phyloP scores from a whole-genome alignment of 192 early-diverging fungal genomes.

The Coemansia sp. region DNA sequence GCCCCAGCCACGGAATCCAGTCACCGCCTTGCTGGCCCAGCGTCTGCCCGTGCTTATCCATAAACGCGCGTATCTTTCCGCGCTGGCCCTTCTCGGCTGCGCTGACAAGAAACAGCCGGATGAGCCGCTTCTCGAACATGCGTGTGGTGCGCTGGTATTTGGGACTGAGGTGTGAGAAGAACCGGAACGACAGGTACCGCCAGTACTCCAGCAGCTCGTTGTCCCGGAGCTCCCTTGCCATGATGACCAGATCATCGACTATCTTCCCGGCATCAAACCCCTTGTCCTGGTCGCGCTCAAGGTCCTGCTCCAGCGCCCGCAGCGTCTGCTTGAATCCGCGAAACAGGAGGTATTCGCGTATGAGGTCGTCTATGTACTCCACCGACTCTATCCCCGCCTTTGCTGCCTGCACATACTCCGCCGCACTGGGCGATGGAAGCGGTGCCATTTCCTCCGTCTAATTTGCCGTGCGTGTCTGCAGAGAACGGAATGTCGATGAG shows the following conservation, averaged over 20 bases:
- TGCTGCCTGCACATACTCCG: slow-evolving; percentile 45
- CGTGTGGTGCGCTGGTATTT: slow-evolving; percentile 53
- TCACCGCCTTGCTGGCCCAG: slow-evolving; percentile 53
- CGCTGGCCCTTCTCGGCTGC: slow-evolving; percentile 26
- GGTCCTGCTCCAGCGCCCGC: slow-evolving; percentile 38
- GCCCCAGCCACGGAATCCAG: slow-evolving; percentile 55
- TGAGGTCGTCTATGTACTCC: slow-evolving; percentile 49
- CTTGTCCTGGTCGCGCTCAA: slow-evolving; percentile 43
- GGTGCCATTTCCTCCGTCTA: slow-evolving; percentile 11
- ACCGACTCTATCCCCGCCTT: slow-evolving; percentile 52
- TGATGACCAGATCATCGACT: slow-evolving; percentile 38
- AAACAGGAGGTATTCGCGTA: slow-evolving; percentile 53
- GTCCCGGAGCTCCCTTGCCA: slow-evolving; percentile 31
- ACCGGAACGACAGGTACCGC: slow-evolving; percentile 47
- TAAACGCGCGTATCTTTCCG: slow-evolving; percentile 27
- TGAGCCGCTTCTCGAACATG: slow-evolving; percentile 55
- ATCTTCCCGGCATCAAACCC: slow-evolving; percentile 44
- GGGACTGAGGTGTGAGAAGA: slow-evolving; percentile 54
- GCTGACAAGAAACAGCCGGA: slow-evolving; percentile 50
- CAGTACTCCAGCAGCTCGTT: slow-evolving; percentile 44
- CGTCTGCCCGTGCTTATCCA: slow-evolving; percentile 33
- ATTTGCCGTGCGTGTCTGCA: too few relatives aligned
- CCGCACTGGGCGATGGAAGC: slow-evolving; percentile 19
- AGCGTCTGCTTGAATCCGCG: slow-evolving; percentile 49
- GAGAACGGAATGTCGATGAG: too few relatives aligned